Percentiles rank a stretch among this genome's conserved stretches.
Evolutionary conservation across 345 rosid genomes (phyloP).

Genomic region (Citrus trifoliata): DNA sequence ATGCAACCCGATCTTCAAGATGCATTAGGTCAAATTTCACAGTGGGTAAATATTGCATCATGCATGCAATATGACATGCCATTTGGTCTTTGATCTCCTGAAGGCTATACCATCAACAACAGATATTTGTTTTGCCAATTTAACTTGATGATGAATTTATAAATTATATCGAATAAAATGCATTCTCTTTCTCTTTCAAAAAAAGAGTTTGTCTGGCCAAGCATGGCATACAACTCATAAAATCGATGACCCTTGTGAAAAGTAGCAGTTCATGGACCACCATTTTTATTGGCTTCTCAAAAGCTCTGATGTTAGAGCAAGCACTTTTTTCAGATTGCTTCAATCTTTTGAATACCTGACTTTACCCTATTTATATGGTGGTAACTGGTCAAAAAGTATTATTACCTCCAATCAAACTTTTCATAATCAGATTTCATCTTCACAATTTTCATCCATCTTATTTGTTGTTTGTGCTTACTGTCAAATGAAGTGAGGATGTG

Average conservation of each 20-base stretch:
- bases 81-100: not conserved
- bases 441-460: not conserved
- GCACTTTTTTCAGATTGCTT: slow-evolving; percentile 28
- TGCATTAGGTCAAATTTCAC: not conserved
- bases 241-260: slow-evolving; percentile 28
- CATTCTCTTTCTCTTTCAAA: slow-evolving; percentile 5
- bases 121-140: not conserved
- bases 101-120: not conserved
- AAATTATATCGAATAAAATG: slow-evolving; percentile 11
- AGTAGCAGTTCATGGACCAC: slow-evolving; percentile 44
- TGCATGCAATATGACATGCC: slow-evolving; percentile 2
- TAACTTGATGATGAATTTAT: not conserved
- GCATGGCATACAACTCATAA: slow-evolving; percentile 33
- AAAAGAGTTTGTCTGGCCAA: slow-evolving; percentile 40
- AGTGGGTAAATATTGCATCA: not conserved
- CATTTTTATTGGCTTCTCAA: slow-evolving; percentile 17
- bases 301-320: slow-evolving; percentile 23
- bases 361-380: slow-evolving; percentile 17
- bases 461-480: not conserved
- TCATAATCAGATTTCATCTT: not conserved
- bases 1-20: not conserved
- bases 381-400: not conserved
- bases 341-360: slow-evolving; percentile 6
- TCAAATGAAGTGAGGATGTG: slow-evolving; percentile 24
- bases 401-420: not conserved